These are phyloP conservation scores for Cyberlindnera petersonii DNA, from an alignment of 805 yeast species.

Conservation along the genomic window DNA sequence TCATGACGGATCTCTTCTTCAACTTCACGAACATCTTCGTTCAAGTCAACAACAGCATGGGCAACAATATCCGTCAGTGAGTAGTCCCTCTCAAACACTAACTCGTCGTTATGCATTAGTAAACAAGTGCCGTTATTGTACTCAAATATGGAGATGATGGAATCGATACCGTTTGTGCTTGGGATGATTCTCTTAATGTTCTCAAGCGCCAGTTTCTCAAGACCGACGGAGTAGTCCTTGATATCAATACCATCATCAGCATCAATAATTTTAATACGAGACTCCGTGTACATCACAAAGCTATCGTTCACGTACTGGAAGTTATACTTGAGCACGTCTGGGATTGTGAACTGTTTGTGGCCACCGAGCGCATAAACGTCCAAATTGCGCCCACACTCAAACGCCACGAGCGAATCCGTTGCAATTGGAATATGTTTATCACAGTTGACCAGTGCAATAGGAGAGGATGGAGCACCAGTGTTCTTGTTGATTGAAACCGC, in stretches of 20 bases:
- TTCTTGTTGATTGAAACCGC: slow-evolving; percentile 12
- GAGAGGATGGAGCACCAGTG: slow-evolving; percentile 12
- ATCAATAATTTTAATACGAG: slow-evolving; percentile 23
- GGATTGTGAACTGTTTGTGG: slow-evolving; percentile 17
- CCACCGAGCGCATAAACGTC: slow-evolving; percentile 17
- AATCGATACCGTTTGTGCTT: slow-evolving; percentile 16
- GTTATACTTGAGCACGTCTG: slow-evolving; percentile 22
- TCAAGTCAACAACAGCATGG: slow-evolving; percentile 30
- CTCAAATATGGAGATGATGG: slow-evolving; percentile 14
- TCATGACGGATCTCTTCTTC: slow-evolving; percentile 31
- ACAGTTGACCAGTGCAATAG: slow-evolving; percentile 7
- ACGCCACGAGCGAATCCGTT: slow-evolving; percentile 19
- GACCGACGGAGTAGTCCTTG: slow-evolving; percentile 18
- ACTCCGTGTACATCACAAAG: slow-evolving; percentile 24
- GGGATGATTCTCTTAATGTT: slow-evolving; percentile 7
- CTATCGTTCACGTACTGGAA: slow-evolving; percentile 16
- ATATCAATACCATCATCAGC: slow-evolving; percentile 26
- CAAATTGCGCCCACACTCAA: slow-evolving; percentile 21
- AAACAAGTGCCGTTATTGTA: slow-evolving; percentile 13
- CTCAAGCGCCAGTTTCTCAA: slow-evolving; percentile 12
- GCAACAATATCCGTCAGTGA: slow-evolving; percentile 37
- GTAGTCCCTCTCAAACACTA: slow-evolving; percentile 42
- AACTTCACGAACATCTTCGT: slow-evolving; percentile 20
- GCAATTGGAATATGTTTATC: slow-evolving; percentile 18
- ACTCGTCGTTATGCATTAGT: slow-evolving; percentile 10